Conservation (phyloP, 2,329 filamentous ascomycete genomes). For the Atkinsonella texensis region DNA sequence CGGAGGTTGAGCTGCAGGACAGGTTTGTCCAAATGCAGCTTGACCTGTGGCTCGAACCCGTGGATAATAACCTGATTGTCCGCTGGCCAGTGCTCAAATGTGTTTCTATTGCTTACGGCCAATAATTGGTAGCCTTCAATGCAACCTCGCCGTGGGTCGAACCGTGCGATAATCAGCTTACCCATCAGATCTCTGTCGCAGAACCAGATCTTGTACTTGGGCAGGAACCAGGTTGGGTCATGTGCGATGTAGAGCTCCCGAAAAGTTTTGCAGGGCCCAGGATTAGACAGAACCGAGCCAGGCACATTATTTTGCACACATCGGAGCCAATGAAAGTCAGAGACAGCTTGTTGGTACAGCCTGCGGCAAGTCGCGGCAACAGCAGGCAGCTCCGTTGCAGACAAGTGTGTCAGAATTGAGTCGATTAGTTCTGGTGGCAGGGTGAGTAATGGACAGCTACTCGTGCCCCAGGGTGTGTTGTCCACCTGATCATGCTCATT, state of each 20-base stretch:
- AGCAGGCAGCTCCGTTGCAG: conserved; percentile 49
- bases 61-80: conserved; percentile 57
- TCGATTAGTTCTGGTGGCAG: conserved; percentile 69
- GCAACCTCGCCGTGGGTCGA: conserved; percentile 57
- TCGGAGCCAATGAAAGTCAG: conserved; percentile 61
- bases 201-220: conserved; percentile 76
- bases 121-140: conserved; percentile 74
- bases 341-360: conserved; percentile 45
- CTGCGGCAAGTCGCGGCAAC: conserved; percentile 49
- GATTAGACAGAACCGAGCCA: conserved; percentile 34
- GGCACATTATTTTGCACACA: conserved; percentile 60
- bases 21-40: conserved; percentile 63
- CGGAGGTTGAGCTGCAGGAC: conserved; percentile 43
- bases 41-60: conserved; percentile 57
- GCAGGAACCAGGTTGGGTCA: conserved; percentile 75
- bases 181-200: conserved; percentile 62
- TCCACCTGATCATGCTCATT: neutral
- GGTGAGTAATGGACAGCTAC: conserved; percentile 28
- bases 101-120: conserved; percentile 45
- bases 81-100: conserved; percentile 51
- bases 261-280: conserved; percentile 51
- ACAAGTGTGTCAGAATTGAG: conserved; percentile 55
- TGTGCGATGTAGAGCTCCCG: conserved; percentile 62
- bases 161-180: conserved; percentile 64
- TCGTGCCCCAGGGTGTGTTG: neutral